Percentiles rank a stretch among this genome's conserved stretches.
Evolutionary conservation across 176 grass and related monocot species (phyloP).

Genomic region (Themeda triandra): DNA sequence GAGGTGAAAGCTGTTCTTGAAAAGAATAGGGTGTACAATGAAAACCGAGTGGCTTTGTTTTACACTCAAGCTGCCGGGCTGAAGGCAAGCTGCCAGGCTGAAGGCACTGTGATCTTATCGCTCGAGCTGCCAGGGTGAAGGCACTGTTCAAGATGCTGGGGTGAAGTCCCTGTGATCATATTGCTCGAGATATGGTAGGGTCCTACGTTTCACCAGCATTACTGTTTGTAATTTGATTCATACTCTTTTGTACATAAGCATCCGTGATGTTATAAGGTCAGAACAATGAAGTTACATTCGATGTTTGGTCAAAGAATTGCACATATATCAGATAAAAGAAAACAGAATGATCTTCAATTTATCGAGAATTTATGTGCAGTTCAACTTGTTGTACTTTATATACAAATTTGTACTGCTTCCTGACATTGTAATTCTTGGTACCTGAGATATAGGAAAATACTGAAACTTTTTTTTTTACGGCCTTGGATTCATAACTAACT

Average conservation of each 20-base stretch:
- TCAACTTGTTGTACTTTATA: conserved; percentile 19
- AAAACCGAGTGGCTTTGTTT: conserved; percentile 23
- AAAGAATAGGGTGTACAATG: conserved; percentile 24
- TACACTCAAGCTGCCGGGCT: conserved; percentile 37
- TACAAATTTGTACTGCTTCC: conserved; percentile 29
- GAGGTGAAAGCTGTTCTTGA: conserved; percentile 11
- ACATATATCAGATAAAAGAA: background rate
- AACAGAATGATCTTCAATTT: background rate
- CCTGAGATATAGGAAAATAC: background rate
- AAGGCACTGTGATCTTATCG: background rate
- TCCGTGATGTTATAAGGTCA: conserved; percentile 9
- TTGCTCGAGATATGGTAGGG: background rate
- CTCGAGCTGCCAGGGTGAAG: no score
- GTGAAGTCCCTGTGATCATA: background rate
- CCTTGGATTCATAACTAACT: no score
- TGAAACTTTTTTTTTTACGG: background rate
- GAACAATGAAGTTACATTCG: conserved; percentile 22
- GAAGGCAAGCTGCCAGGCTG: background rate
- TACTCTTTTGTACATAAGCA: conserved; percentile 47
- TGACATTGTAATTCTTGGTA: background rate
- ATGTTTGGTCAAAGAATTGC: conserved; percentile 32
- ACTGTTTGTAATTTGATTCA: conserved; percentile 39
- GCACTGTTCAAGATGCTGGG: no score
- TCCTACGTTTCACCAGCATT: background rate
- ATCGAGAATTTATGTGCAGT: conserved; percentile 18